Percentiles rank a stretch among this genome's conserved stretches.
Evolutionary conservation across 768 basidiomycete species (phyloP).

Genomic region (Cubamyces lactineus): DNA sequence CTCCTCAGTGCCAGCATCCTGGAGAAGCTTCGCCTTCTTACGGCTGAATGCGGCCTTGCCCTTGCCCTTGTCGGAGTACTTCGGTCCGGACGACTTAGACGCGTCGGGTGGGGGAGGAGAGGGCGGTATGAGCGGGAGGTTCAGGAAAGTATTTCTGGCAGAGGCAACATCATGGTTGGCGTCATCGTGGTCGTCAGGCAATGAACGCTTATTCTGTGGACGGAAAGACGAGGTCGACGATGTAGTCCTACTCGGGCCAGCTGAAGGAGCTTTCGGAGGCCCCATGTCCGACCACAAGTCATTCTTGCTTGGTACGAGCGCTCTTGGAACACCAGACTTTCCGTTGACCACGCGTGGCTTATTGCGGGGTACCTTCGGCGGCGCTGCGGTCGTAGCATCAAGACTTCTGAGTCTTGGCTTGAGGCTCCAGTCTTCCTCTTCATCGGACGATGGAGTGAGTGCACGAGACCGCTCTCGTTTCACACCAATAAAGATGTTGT

Average conservation of each 20-base stretch:
- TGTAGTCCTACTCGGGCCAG: neutral
- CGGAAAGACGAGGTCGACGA: constrained; percentile 24
- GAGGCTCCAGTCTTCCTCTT: constrained; percentile 28
- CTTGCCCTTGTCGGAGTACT: constrained; percentile 38
- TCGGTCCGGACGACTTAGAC: constrained; percentile 22
- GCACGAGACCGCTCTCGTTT: constrained; percentile 26
- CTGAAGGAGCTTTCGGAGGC: constrained; percentile 9
- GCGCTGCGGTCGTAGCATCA: constrained; percentile 5
- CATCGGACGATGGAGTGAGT: constrained; percentile 29
- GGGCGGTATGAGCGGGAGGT: constrained; percentile 57
- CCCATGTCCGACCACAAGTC: constrained; percentile 28
- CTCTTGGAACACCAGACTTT: constrained; percentile 21
- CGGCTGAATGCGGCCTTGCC: constrained; percentile 42
- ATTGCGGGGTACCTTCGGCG: constrained; percentile 1
- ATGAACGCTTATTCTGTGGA: constrained; percentile 48
- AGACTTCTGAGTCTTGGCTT: constrained; percentile 29
- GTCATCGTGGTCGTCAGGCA: constrained; percentile 40
- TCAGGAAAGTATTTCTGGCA: constrained; percentile 25
- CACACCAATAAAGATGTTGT: constrained; percentile 11
- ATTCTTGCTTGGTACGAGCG: constrained; percentile 29
- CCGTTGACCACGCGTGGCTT: constrained; percentile 19
- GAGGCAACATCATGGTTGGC: constrained; percentile 5
- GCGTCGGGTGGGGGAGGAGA: constrained; percentile 59
- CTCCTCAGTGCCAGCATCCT: constrained; percentile 34
- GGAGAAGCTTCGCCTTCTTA: constrained; percentile 55